Evolutionary conservation across 169 alveolate genomes (phyloP), one percentile per base, ranked within the genome.

Genomic region (Eimeria maxima): DNA sequence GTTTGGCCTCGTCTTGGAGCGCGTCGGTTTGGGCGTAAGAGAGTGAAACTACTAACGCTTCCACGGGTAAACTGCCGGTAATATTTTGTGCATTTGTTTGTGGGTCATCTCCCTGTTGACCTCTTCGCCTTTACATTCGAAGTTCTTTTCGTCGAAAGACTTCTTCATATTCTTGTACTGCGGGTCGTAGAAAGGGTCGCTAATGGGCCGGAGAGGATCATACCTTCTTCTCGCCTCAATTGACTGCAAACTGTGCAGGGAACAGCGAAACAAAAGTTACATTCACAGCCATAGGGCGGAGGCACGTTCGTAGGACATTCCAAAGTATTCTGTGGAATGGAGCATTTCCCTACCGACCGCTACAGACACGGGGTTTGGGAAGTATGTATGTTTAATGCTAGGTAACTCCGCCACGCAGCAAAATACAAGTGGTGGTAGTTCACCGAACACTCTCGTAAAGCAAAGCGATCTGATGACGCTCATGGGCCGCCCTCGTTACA

Each of bases 361-460:
- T 24, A 67, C 76, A 5, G 27, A 27, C 44, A 67, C 44, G 27
- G 29, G n/a, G 33, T 22, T 5, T 2, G 27, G 44, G 24, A n/a
- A 0, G 5, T 4, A 5, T 67, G 5, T 67, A n/a, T 6, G 24
- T n/a, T n/a, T 8, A 67, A 67, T 5, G 0, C 20, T 10, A 18
- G 76, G 76, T 7, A n/a, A 11, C 5, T 2, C 44, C 42, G 18
- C 0, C 16, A n/a, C 1, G 76, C 44, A 29, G 50, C 50, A 69
- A 69, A 69, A 33, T 3, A 33, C 22, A 69, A 69, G 45, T 33
- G n/a, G 8, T 83, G 50, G 11, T 24, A 14, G 24, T 80, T 86
- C 80, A 86, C 93, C 93, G 93, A 57, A 86, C 78, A 57, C 93
- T 86, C 38, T 86, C 93, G 60, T 86, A 86, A 8, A 55, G 80